phyloP scores from a whole-genome alignment of 306 rosid species.

The Urtica urens region DNA sequence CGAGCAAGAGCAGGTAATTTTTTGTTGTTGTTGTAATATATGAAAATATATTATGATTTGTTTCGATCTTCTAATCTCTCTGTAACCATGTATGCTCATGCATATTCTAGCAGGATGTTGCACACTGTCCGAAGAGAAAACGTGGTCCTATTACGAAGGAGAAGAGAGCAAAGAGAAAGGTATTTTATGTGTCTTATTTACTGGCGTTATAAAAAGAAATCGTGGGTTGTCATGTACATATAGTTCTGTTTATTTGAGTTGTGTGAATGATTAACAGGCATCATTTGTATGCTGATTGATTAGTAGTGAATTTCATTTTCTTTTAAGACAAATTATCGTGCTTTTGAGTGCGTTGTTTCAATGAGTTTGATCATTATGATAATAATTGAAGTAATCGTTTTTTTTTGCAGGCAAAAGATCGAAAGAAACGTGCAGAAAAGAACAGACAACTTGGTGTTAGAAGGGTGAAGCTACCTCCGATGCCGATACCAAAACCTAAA shows the following conservation, averaged over 20 bases:
- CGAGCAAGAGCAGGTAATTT: conserved; percentile 29
- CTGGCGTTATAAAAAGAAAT: too few species aligned
- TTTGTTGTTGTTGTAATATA: neutral
- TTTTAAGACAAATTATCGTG: too few species aligned
- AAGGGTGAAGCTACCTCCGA: conserved; percentile 45
- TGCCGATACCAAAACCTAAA: conserved; percentile 48
- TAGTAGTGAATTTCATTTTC: too few species aligned
- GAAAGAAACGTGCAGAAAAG: conserved; percentile 50
- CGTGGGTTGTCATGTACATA: conserved; percentile 3
- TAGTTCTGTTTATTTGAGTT: neutral
- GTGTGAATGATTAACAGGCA: too few species aligned
- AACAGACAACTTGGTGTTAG: conserved; percentile 67
- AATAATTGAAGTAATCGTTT: too few species aligned
- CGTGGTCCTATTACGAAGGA: conserved; percentile 44
- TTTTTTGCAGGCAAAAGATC: conserved; percentile 31
- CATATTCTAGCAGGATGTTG: conserved; percentile 29
- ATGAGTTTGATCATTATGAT: too few species aligned
- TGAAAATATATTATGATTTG: neutral
- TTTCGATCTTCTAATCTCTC: neutral
- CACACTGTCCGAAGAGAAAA: conserved; percentile 26
- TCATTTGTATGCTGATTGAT: too few species aligned
- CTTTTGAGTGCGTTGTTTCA: too few species aligned
- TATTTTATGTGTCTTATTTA: too few species aligned
- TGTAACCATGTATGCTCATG: conserved; percentile 3
- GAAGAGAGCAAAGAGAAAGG: conserved; percentile 51